phyloP scores from a whole-genome alignment of 345 rosid genomes.

The Nephelium lappaceum region DNA sequence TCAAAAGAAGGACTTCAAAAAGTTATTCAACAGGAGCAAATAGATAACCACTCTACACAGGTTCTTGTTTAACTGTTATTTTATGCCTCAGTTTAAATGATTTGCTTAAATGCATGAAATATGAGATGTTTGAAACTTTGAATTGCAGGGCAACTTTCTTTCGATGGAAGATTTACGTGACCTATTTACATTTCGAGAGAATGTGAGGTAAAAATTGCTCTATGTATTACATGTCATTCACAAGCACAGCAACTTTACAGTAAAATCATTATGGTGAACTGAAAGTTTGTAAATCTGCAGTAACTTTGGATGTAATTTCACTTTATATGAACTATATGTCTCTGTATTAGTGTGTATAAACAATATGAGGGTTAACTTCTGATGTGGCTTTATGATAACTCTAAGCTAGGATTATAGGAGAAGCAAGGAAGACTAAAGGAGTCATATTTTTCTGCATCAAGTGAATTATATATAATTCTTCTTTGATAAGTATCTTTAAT shows the following conservation, averaged over 20 bases:
- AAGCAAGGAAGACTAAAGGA: background rate
- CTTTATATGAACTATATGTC: background rate
- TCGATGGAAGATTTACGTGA: constrained; percentile 88
- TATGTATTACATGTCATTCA: background rate
- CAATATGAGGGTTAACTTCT: background rate
- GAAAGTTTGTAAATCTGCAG: background rate
- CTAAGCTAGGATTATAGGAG: background rate
- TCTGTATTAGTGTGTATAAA: background rate
- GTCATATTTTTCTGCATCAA: background rate
- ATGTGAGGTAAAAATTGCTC: constrained; percentile 51
- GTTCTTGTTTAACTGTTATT: constrained; percentile 35
- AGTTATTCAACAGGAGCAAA: constrained; percentile 79
- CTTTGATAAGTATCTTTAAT: background rate
- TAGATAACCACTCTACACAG: constrained; percentile 50
- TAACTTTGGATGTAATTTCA: background rate
- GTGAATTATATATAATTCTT: background rate
- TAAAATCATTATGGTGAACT: background rate
- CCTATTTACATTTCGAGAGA: constrained; percentile 77
- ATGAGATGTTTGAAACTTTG: constrained; percentile 10
- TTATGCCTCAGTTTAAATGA: constrained; percentile 13
- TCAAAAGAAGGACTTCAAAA: constrained; percentile 99
- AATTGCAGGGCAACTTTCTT: constrained; percentile 75
- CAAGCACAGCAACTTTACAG: constrained; percentile 1
- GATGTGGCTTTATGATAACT: background rate
- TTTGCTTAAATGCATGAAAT: constrained; percentile 7